Conservation (phyloP, 331 rosid species). For the Acacia pycnantha region DNA sequence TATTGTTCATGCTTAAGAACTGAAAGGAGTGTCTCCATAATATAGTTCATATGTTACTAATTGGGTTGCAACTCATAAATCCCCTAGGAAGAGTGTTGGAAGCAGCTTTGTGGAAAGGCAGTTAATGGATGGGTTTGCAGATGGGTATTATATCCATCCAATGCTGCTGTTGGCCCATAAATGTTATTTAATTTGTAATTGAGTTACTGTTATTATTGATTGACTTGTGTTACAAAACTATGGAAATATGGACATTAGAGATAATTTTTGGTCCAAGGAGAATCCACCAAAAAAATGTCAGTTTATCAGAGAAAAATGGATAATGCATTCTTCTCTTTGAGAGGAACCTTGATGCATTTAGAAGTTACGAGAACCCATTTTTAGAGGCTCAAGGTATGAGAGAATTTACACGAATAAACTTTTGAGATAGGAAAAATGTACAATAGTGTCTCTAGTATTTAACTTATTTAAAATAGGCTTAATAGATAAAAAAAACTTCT, state of each 20-base stretch:
- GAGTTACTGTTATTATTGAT: neutral
- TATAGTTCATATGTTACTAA: neutral
- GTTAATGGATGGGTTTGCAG: neutral
- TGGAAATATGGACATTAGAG: neutral
- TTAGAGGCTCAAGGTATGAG: neutral
- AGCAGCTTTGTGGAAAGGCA: neutral
- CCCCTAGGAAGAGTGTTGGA: neutral
- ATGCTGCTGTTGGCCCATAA: neutral
- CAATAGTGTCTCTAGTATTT: neutral
- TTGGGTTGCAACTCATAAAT: neutral
- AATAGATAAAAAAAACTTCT: neutral
- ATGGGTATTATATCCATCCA: neutral
- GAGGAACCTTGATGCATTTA: neutral
- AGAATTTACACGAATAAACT: neutral
- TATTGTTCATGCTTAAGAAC: neutral
- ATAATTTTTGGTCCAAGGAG: neutral
- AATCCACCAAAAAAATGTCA: neutral
- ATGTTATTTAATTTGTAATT: neutral
- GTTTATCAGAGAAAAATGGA: neutral
- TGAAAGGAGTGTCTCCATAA: constrained; percentile 16
- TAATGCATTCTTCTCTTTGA: neutral
- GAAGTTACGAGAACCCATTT: neutral
- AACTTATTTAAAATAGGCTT: neutral
- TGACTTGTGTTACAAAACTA: neutral
- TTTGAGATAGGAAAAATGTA: neutral